Evolutionary conservation across 2,329 filamentous ascomycete species (phyloP), one percentile per base, ranked within the genome.

Genomic region (Fusarium verticillioides): DNA sequence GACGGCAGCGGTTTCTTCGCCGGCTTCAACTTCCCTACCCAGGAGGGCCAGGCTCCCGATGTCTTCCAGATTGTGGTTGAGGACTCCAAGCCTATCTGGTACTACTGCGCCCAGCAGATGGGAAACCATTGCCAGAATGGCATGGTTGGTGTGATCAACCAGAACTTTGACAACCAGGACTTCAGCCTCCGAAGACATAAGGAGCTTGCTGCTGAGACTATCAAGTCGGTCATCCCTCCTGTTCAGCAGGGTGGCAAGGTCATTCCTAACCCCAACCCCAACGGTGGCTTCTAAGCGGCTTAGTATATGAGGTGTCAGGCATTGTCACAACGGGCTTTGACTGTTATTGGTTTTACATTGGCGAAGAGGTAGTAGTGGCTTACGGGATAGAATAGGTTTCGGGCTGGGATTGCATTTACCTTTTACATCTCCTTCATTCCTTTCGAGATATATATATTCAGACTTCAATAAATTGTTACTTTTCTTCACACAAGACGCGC

Each of bases 101-200:
- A 83, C 78, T 85, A 85, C 80, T 85, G 84, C 74, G 80, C 82
- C 19, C 84, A 85, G 79, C 80, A 79, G 46, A 75, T 66, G 26
- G 83, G 81, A 26, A 74, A 77, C 71, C 86, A 88, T 76, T 88
- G 86, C 82, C 82, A 85, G 72, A 81, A 77, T 16, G 85, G 85
- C 67, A 88, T 88, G 86, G 81, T 83, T 7, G 85, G 83, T 19
- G 82, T 85, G 44, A 83, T 88, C 80, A 88, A 88, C 79, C 84
- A 86, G 78, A 81, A 82, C 77, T 83, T 84, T n/a, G 72, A 79
- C 32, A 78, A 75, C 75, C 75, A 78, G 66, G 81, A 81, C 53
- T 78, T 81, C 68, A 85, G 81, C 50, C 81, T 86, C 23, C 68
- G 78, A 19, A 78, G 77, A 30, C 81, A 85, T 78, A 81, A 79